These are phyloP conservation scores for Aspergillus bridgeri DNA, from an alignment of 495 filamentous ascomycete genomes.

Conservation along the genomic window DNA sequence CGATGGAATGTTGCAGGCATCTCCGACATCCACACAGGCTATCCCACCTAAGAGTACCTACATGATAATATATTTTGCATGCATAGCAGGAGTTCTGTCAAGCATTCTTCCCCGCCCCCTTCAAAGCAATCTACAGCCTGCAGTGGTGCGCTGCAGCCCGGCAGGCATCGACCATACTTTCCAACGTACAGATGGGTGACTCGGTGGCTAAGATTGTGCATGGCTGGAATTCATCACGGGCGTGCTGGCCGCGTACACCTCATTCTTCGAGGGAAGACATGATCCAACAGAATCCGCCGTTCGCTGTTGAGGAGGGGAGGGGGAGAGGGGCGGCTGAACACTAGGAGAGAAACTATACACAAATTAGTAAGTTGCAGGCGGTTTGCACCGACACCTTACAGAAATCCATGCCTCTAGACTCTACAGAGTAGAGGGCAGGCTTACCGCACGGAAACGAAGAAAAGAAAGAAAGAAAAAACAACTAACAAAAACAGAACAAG, in stretches of 20 bases:
- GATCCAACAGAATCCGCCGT: background rate
- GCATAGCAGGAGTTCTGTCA: constrained; percentile 8
- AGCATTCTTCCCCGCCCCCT: constrained; percentile 1
- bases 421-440: too few relatives aligned
- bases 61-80: background rate
- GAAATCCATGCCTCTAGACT: background rate
- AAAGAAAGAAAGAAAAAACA: too few relatives aligned
- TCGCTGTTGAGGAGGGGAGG: background rate
- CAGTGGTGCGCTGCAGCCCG: background rate
- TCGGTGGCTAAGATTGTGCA: background rate
- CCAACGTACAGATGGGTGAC: too few relatives aligned
- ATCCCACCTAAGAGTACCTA: background rate
- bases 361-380: background rate
- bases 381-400: background rate
- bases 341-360: background rate
- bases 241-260: background rate
- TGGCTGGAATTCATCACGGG: background rate
- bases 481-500: background rate
- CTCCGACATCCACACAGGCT: background rate
- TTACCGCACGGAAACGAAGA: too few relatives aligned
- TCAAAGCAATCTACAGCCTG: background rate
- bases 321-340: background rate
- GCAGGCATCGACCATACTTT: background rate
- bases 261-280: background rate
- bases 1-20: background rate